Evolutionary conservation across 2,329 filamentous ascomycete species (phyloP).

Genomic region (Monosporascus sp.): DNA sequence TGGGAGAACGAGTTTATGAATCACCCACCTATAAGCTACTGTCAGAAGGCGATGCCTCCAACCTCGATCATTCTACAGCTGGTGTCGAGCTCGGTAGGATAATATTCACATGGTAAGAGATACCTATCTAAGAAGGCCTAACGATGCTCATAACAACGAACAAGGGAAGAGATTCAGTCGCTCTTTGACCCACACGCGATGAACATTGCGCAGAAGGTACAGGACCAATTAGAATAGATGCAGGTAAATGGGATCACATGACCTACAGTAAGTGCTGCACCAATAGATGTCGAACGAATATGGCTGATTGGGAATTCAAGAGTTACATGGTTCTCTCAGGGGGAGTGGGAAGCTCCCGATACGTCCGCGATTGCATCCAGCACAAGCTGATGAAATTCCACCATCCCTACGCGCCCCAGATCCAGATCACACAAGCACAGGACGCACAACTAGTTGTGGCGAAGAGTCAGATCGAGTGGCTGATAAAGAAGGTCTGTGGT

Average conservation of each 20-base stretch:
- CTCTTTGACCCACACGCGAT: slow-evolving; percentile 39
- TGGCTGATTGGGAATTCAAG: slow-evolving; percentile 18
- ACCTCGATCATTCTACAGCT: slow-evolving; percentile 32
- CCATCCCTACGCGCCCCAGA: slow-evolving; percentile 31
- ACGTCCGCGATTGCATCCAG: slow-evolving; percentile 39
- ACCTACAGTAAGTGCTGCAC: slow-evolving; percentile 28
- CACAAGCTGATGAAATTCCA: slow-evolving; percentile 27
- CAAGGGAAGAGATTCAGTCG: slow-evolving; percentile 37
- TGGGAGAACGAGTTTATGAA: slow-evolving; percentile 40
- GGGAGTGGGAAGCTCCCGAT: slow-evolving; percentile 41
- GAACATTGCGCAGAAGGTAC: slow-evolving; percentile 33
- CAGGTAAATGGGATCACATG: slow-evolving; percentile 22
- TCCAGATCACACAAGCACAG: slow-evolving; percentile 38
- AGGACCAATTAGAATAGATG: slow-evolving; percentile 37
- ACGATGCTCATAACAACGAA: background rate
- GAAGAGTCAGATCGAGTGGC: slow-evolving; percentile 37
- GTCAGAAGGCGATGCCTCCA: slow-evolving; percentile 38
- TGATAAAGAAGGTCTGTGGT: slow-evolving; percentile 33
- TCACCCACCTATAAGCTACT: slow-evolving; percentile 35
- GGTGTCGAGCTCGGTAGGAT: slow-evolving; percentile 37
- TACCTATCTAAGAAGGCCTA: background rate
- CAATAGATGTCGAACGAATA: background rate
- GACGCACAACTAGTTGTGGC: slow-evolving; percentile 51
- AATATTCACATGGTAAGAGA: slow-evolving; percentile 32
- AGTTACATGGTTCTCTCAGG: slow-evolving; percentile 40